Evolutionary conservation across 2,329 filamentous ascomycete species (phyloP), one percentile per base, ranked within the genome.

Genomic region (Venturia pyrina): DNA sequence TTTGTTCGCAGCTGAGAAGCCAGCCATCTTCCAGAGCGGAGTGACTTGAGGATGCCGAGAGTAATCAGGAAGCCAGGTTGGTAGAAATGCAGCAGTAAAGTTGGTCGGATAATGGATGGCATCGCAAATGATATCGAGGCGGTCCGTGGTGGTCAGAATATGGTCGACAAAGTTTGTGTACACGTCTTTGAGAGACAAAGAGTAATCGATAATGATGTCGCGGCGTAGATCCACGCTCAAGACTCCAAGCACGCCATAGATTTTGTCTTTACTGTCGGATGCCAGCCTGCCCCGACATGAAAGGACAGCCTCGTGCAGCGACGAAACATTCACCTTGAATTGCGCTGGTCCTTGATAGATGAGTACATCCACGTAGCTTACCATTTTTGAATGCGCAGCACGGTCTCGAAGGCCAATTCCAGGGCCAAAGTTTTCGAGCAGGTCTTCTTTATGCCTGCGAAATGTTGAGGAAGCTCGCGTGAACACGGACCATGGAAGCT

Each of bases 31-130:
- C 4, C 67, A 66, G 5, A 75, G 64, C 7, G 71, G 65, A 7
- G 67, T 68, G 0, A 68, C 65, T 7, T 70, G 66, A 37, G 71
- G 68, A 1, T 69, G 69, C 50, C 75, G 70, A 0, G 74, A 77
- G 75, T 75, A 78, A 67, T 78, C 76, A 0, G 76, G 76, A 2
- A 73, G 72, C 72, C 74, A 78, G 0, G 70, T 72, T 1, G 75
- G 76, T 4, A 78, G 66, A 15, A 68, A 71, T 1, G 66, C 28
- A 4, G 70, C 66, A 63, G 67, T 71, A 1, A 67, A 69, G 48
- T 73, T 70, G 1, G 68, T 48, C 0, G 73, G 74, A 46, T 71
- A 76, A 60, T 77, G 71, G 53, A 76, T 74, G 3, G 73, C 66
- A 41, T 76, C 73, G 68, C 75, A 75, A 3, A 78, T 72, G 8